Evolutionary conservation across 208 protist genomes (phyloP).

Genomic region (Novymonas esmeraldas): DNA sequence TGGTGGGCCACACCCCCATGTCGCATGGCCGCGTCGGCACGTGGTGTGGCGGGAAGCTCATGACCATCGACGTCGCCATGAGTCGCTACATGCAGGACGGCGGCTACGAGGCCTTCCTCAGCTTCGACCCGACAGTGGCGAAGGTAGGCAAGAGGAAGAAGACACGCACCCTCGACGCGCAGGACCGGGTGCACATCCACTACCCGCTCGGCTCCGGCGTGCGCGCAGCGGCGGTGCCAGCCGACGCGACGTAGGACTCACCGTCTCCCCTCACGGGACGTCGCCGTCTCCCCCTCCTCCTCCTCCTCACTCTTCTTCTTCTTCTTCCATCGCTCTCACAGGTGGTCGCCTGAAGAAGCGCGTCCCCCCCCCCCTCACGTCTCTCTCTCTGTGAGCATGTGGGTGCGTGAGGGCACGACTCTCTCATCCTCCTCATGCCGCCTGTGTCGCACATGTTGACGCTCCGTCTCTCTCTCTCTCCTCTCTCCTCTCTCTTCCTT

Average conservation of each 20-base stretch:
- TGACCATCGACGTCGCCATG: conserved; percentile 36
- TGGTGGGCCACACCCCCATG: conserved; percentile 63
- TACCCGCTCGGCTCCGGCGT: conserved; percentile 19
- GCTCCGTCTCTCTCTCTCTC: too few relatives aligned
- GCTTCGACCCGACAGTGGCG: conserved; percentile 5
- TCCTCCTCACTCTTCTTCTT: too few relatives aligned
- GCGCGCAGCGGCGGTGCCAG: neutral
- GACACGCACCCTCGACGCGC: neutral
- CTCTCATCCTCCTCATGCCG: too few relatives aligned
- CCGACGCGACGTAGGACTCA: neutral
- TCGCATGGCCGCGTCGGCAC: conserved; percentile 15
- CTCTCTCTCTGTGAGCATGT: too few relatives aligned
- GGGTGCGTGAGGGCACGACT: too few relatives aligned
- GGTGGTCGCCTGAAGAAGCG: too few relatives aligned
- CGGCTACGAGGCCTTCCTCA: conserved; percentile 31
- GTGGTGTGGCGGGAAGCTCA: conserved; percentile 16
- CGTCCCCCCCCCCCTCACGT: too few relatives aligned
- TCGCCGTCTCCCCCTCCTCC: too few relatives aligned
- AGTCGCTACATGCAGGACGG: conserved; percentile 38
- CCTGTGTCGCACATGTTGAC: too few relatives aligned
- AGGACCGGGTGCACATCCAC: conserved; percentile 15
- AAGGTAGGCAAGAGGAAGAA: conserved; percentile 4
- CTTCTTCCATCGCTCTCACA: too few relatives aligned
- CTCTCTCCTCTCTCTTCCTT: too few relatives aligned
- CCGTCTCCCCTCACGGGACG: too few relatives aligned